These are phyloP conservation scores for Tinospora cordifolia DNA, from an alignment of 164 flowering plant genomes.

Conservation along the genomic window DNA sequence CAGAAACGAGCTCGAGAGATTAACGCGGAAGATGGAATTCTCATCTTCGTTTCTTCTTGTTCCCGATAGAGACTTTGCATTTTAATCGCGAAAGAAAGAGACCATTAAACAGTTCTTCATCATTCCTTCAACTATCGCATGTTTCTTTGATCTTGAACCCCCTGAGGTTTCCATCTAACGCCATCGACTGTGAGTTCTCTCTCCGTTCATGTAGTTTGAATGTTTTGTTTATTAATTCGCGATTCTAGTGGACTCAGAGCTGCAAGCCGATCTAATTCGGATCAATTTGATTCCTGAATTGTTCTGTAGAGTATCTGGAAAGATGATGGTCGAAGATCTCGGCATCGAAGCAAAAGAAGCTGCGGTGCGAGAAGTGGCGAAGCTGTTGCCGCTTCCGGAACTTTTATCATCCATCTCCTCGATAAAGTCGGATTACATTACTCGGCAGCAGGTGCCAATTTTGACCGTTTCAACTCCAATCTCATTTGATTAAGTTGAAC, in stretches of 20 bases:
- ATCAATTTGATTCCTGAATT: not conserved
- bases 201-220: no score
- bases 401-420: constrained; percentile 69
- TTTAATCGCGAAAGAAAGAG: no score
- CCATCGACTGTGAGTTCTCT: not conserved
- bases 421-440: constrained; percentile 82
- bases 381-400: constrained; percentile 84
- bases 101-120: not conserved
- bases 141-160: not conserved
- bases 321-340: constrained; percentile 83
- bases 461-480: not conserved
- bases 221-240: not conserved
- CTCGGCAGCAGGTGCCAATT: constrained; percentile 74
- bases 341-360: constrained; percentile 96
- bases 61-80: no score
- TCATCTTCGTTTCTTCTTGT: no score
- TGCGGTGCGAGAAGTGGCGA: constrained; percentile 91
- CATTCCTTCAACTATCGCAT: not conserved
- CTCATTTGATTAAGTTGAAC: not conserved
- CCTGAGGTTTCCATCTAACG: not conserved
- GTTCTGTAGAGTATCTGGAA: constrained; percentile 1
- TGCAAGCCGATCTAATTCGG: not conserved
- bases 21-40: no score
- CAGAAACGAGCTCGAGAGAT: no score
- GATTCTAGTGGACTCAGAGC: not conserved